phyloP scores from a whole-genome alignment of 2,329 filamentous ascomycete species.

The Parastagonospora nodorum region DNA sequence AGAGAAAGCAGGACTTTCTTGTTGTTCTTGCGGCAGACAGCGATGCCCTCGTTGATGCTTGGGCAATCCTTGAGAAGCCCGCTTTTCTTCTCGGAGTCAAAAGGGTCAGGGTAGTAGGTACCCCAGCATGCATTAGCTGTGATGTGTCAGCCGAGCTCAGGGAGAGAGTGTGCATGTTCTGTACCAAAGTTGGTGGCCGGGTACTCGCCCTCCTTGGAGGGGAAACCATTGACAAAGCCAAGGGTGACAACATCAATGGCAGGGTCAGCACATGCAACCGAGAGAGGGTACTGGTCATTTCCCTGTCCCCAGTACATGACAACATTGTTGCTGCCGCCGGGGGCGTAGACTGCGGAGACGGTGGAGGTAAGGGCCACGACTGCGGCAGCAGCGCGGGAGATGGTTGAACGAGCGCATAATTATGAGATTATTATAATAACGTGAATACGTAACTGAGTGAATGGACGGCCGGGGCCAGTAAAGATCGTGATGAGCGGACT shows the following conservation, averaged over 20 bases:
- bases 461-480: conserved; percentile 47
- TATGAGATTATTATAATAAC: conserved; percentile 30
- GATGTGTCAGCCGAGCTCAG: neutral
- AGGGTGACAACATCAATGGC: conserved; percentile 62
- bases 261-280: conserved; percentile 57
- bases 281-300: conserved; percentile 52
- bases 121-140: conserved; percentile 51
- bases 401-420: conserved; percentile 45
- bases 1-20: conserved; percentile 53
- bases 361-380: conserved; percentile 44
- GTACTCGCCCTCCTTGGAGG: conserved; percentile 53
- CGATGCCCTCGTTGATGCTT: conserved; percentile 45
- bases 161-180: neutral
- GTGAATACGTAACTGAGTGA: conserved; percentile 37
- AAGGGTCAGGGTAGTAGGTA: conserved; percentile 41
- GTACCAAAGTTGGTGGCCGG: conserved; percentile 62
- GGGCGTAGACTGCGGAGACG: conserved; percentile 49
- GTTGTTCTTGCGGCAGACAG: conserved; percentile 36
- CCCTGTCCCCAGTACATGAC: conserved; percentile 64
- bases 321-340: conserved; percentile 53
- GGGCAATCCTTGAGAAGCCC: conserved; percentile 52
- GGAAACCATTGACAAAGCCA: conserved; percentile 61
- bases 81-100: conserved; percentile 43
- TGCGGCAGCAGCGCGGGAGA: conserved; percentile 39
- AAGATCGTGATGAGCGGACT: conserved; percentile 45